Evolutionary conservation across 352 stramenopile genomes (phyloP), one percentile per base, ranked within the genome.

Genomic region (Globisporangium echinulatum): DNA sequence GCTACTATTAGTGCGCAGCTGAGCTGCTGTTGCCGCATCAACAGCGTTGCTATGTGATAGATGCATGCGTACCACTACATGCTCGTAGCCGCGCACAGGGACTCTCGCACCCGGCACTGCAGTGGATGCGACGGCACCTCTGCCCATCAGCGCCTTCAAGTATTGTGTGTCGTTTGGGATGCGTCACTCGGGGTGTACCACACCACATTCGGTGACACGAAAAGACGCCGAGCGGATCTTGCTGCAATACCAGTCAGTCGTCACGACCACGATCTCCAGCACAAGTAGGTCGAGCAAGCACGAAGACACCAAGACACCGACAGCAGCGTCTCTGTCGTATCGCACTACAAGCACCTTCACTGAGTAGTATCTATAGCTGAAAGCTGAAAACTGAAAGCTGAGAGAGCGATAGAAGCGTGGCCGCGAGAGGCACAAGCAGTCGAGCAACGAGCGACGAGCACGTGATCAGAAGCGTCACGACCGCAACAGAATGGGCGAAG

Each of bases 401-500:
- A 44, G 40, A 8, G 40, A 14, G 40, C 40, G 40, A 44, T 8
- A 44, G 40, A 44, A 44, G 25, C 0, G 25, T 33, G 25, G 25
- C 25, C 43, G 19, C 43, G 33, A 55, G 36, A 33, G 51, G 49
- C 52, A 54, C 10, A 19, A 48, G n/a, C n/a, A 38, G 0, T 43
- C 5, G 7, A 25, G 19, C 40, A 44, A 7, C 14, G 43, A 36
- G 42, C 49, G 17, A 52, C 19, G 11, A 2, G 15, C 19, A 15
- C 43, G 15, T 17, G 4, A 7, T 6, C 43, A 48, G 1, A 7
- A 5, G 11, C 43, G n/a, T 15, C 1, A 51, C 13, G 25, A 55
- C 15, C 7, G 46, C 7, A n/a, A 43, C 10, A 60, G 7, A 1
- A 93, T 90, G 79, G 75, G 78, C 25, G 81, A 93, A 52, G 82